phyloP scores from a whole-genome alignment of 176 grass and related monocot species.

The Hsuehochloa calcarea region DNA sequence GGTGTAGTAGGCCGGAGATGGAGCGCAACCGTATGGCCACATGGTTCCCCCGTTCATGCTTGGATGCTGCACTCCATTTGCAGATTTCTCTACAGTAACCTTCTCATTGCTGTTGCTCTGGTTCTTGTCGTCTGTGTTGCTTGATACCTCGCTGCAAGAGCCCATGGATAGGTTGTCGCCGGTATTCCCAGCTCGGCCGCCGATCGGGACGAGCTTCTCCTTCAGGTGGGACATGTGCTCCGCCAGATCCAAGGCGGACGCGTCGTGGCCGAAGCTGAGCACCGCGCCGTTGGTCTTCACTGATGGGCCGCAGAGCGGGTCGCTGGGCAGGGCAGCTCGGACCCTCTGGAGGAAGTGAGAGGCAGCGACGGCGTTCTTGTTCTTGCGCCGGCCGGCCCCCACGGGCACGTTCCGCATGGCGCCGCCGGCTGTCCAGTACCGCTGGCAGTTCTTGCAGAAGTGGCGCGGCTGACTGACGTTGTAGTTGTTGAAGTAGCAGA shows the following conservation, averaged over 20 bases:
- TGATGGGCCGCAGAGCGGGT: background rate
- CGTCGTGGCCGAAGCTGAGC: conserved; percentile 55
- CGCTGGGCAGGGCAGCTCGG: conserved; percentile 1
- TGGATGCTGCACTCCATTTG: conserved; percentile 13
- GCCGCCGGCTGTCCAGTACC: conserved; percentile 90
- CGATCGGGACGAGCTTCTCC: background rate
- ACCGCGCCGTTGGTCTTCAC: conserved; percentile 32
- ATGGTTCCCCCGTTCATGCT: conserved; percentile 24
- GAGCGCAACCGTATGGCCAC: conserved; percentile 49
- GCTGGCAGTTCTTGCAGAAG: conserved; percentile 97
- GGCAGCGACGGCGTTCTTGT: conserved; percentile 49
- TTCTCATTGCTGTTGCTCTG: background rate
- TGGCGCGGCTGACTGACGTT: conserved; percentile 82
- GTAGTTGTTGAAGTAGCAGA: conserved; percentile 86
- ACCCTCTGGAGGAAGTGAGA: conserved; percentile 44
- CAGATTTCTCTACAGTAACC: background rate
- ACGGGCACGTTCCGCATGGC: conserved; percentile 91
- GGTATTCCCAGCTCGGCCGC: background rate
- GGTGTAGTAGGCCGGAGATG: conserved; percentile 41
- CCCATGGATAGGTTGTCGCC: background rate
- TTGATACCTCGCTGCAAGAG: conserved; percentile 35
- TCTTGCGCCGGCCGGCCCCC: conserved; percentile 78
- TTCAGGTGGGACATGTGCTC: conserved; percentile 6
- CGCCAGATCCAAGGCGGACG: conserved; percentile 1
- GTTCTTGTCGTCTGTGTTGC: conserved; percentile 29